A percentile compares a stretch with the other conserved stretches of the same genome.
These are phyloP conservation scores for Cylindrotheca fusiformis DNA, from an alignment of 108 stramenopile species.

Conservation along the genomic window DNA sequence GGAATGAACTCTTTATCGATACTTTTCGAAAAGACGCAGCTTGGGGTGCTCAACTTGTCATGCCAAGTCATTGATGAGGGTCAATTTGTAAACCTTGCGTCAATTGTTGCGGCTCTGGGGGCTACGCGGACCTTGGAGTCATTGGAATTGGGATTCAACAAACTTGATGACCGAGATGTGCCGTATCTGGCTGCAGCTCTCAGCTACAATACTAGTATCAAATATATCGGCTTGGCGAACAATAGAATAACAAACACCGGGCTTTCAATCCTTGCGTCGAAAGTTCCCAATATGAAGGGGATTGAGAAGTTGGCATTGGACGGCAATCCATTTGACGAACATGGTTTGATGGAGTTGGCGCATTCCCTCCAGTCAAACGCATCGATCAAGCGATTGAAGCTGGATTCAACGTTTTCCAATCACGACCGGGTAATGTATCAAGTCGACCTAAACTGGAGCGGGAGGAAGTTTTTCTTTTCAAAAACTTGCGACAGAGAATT, in stretches of 20 bases:
- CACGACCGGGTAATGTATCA: slow-evolving; percentile 7
- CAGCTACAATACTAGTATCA: slow-evolving; percentile 24
- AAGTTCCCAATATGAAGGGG: slow-evolving; percentile 10
- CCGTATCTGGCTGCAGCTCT: slow-evolving; percentile 23
- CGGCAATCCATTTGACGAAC: not conserved
- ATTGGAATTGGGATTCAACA: slow-evolving; percentile 13
- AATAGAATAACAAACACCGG: slow-evolving; percentile 17
- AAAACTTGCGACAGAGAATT: not conserved
- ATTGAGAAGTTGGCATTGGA: slow-evolving; percentile 2
- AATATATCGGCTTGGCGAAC: slow-evolving; percentile 7
- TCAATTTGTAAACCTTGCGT: slow-evolving; percentile 7
- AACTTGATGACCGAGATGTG: slow-evolving; percentile 22
- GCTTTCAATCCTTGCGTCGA: slow-evolving; percentile 19
- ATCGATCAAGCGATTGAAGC: not conserved
- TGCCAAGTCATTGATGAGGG: slow-evolving; percentile 14
- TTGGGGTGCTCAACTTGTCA: slow-evolving; percentile 11
- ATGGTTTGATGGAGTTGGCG: not conserved
- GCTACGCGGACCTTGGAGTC: slow-evolving; percentile 9
- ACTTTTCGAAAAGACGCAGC: slow-evolving; percentile 3
- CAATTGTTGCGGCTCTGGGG: slow-evolving; percentile 23
- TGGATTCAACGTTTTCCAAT: slow-evolving; percentile 1
- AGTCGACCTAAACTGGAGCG: slow-evolving; percentile 22
- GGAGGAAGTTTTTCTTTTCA: slow-evolving; percentile 2
- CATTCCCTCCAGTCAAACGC: slow-evolving; percentile 8
- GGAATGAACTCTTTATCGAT: slow-evolving; percentile 10